phyloP scores from a whole-genome alignment of 306 rosid genomes.

The Lablab purpureus region DNA sequence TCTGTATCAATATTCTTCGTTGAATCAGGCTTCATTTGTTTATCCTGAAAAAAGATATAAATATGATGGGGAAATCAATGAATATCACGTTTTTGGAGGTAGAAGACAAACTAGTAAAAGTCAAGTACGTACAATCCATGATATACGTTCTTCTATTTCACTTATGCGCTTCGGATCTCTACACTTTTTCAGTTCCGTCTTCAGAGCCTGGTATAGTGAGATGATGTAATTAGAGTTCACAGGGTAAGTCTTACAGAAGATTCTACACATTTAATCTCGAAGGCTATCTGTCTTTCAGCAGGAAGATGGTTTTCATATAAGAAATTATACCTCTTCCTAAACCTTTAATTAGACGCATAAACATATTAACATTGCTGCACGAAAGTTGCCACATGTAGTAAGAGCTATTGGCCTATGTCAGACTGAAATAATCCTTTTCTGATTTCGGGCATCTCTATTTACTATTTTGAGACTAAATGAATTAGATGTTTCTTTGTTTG shows the following conservation, averaged over 20 bases:
- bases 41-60: slow-evolving; percentile 62
- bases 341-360: slow-evolving; percentile 56
- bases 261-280: not conserved
- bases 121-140: slow-evolving; percentile 70
- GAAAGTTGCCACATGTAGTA: slow-evolving; percentile 30
- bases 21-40: slow-evolving; percentile 63
- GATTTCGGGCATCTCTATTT: slow-evolving; percentile 68
- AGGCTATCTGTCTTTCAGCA: slow-evolving; percentile 55
- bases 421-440: slow-evolving; percentile 36
- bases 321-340: slow-evolving; percentile 76
- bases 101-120: slow-evolving; percentile 33
- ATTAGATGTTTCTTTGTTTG: too few species aligned
- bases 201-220: slow-evolving; percentile 55
- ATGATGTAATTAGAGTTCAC: slow-evolving; percentile 20
- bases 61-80: not conserved
- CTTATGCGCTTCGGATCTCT: slow-evolving; percentile 60
- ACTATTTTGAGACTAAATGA: too few species aligned
- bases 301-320: slow-evolving; percentile 62
- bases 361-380: slow-evolving; percentile 8
- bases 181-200: slow-evolving; percentile 59
- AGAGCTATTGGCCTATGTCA: slow-evolving; percentile 17
- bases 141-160: slow-evolving; percentile 59
- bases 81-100: slow-evolving; percentile 14
- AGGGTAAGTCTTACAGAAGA: slow-evolving; percentile 30
- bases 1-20: slow-evolving; percentile 53